Evolutionary conservation across 2,329 filamentous ascomycete genomes (phyloP), one percentile per base, ranked within the genome.

Genomic region (Aspergillus cejpii): DNA sequence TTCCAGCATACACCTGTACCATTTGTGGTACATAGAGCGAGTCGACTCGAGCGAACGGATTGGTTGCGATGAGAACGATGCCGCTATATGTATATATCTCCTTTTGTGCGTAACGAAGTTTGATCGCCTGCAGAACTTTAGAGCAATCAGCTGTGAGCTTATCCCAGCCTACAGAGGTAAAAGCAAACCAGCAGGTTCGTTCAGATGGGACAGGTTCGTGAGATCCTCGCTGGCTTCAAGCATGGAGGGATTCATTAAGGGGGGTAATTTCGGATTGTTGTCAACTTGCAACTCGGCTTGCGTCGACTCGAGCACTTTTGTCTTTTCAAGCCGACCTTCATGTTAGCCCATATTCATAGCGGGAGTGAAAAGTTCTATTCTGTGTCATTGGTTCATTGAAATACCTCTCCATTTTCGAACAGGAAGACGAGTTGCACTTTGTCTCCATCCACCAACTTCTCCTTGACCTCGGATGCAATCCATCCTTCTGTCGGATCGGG

Each of bases 31-130:
- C 92, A 70, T 98, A 98, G 62, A 98, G 81, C 33, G 92, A 98
- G 68, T 98, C 92, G 56, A 98, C 90, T 54, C 92, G 81, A 43
- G 94, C 92, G 63, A 98, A 98, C 17, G 92, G 92, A 72, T 98
- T 98, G 52, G 92, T 94, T 52, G 92, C 92, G 73, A 98, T 98
- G 58, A 98, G 78, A 54, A 98, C 92, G 63, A 98, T 97, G 65
- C 92, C 92, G 66, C 88, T 95, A 75, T 98, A 98, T 63, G 92
- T 98, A 76, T 98, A 98, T 62, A 98, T 98, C 69, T 98, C 92
- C 72, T 97, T 97, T 69, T 98, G 92, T 52, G 87, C 79, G 73
- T 98, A 98, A 67, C 92, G 87, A 64, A 98, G 79, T 66, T 90
- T 89, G 69, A 98, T 98, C 44, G 92, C 92, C 77, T 98, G 92